A percentile compares a stretch with the other conserved stretches of the same genome.
Evolutionary conservation across 495 filamentous ascomycete species (phyloP).

Genomic region (Penicillium malachiteum): DNA sequence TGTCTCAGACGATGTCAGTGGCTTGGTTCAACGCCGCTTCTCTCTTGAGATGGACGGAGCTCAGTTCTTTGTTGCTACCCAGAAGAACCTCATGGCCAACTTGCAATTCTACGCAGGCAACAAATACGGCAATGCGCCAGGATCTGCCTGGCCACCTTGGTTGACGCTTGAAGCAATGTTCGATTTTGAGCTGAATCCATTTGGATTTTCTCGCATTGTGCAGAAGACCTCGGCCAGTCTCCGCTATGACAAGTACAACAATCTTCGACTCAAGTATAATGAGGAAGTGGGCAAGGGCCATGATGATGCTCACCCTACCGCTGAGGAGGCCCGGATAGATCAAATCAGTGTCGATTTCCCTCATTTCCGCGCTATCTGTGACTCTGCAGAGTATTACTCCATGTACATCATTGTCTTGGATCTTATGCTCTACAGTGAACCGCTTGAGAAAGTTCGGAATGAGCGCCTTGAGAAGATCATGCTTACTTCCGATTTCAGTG

Average conservation of each 20-base stretch:
- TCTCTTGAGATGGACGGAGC: slow-evolving; percentile 92
- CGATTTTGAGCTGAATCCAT: slow-evolving; percentile 86
- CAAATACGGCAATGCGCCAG: slow-evolving; percentile 80
- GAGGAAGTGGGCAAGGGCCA: slow-evolving; percentile 77
- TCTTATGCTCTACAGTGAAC: slow-evolving; percentile 90
- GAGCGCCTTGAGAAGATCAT: slow-evolving; percentile 97
- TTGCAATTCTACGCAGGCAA: slow-evolving; percentile 93
- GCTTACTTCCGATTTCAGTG: slow-evolving; percentile 99
- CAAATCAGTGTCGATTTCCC: slow-evolving; percentile 97
- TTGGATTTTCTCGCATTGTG: slow-evolving; percentile 92
- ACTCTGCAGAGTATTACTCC: slow-evolving; percentile 93
- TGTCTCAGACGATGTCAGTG: slow-evolving; percentile 87
- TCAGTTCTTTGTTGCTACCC: slow-evolving; percentile 95
- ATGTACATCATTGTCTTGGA: slow-evolving; percentile 97
- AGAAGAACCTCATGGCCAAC: slow-evolving; percentile 79
- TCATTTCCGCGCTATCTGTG: slow-evolving; percentile 85
- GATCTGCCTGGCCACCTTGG: slow-evolving; percentile 95
- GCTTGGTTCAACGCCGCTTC: slow-evolving; percentile 91
- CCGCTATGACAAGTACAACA: slow-evolving; percentile 97
- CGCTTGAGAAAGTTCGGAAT: slow-evolving; percentile 88
- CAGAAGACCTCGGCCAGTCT: slow-evolving; percentile 91
- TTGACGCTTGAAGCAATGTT: slow-evolving; percentile 98
- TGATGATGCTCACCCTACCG: slow-evolving; percentile 26
- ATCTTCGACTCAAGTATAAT: slow-evolving; percentile 93
- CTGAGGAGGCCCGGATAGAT: slow-evolving; percentile 79